These are phyloP conservation scores for Aspergillus novoparasiticus DNA, from an alignment of 2,329 filamentous ascomycete species.

Conservation along the genomic window DNA sequence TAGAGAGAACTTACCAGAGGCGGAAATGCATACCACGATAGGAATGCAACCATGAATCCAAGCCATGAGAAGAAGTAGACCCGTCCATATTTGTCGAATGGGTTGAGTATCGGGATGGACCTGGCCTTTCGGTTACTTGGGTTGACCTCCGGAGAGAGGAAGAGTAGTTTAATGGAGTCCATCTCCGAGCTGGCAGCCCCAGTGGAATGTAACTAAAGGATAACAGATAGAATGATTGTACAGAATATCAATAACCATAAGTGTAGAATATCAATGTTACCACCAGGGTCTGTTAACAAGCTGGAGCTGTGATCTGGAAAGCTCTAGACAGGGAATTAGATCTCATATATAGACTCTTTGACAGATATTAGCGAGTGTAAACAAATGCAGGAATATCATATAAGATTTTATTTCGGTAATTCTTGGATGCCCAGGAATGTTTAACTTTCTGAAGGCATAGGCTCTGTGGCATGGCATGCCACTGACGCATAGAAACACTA, in stretches of 20 bases:
- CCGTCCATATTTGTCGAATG: slow-evolving; percentile 75
- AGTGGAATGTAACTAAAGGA: not conserved
- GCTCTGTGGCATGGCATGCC: slow-evolving; percentile 6
- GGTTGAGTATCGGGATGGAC: slow-evolving; percentile 77
- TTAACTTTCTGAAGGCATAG: slow-evolving; percentile 17
- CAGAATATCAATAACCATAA: not conserved
- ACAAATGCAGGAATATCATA: not conserved
- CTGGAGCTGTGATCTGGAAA: not conserved
- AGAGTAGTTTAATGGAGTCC: slow-evolving; percentile 31
- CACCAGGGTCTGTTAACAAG: not conserved
- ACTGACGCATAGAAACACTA: not conserved
- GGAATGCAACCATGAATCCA: slow-evolving; percentile 84
- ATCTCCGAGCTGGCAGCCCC: slow-evolving; percentile 14
- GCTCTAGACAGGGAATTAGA: not conserved
- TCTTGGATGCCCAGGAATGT: not conserved
- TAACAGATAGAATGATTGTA: not conserved
- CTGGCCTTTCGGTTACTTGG: slow-evolving; percentile 81
- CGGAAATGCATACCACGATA: slow-evolving; percentile 89
- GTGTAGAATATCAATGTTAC: not conserved
- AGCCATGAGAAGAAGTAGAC: slow-evolving; percentile 91
- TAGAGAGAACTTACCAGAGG: slow-evolving; percentile 64
- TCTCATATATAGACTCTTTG: slow-evolving; percentile 5
- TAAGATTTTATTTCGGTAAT: not conserved
- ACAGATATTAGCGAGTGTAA: not conserved
- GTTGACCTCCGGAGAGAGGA: slow-evolving; percentile 70